phyloP scores from a whole-genome alignment of 305 asterid species.

The Ilex paraguariensis region DNA sequence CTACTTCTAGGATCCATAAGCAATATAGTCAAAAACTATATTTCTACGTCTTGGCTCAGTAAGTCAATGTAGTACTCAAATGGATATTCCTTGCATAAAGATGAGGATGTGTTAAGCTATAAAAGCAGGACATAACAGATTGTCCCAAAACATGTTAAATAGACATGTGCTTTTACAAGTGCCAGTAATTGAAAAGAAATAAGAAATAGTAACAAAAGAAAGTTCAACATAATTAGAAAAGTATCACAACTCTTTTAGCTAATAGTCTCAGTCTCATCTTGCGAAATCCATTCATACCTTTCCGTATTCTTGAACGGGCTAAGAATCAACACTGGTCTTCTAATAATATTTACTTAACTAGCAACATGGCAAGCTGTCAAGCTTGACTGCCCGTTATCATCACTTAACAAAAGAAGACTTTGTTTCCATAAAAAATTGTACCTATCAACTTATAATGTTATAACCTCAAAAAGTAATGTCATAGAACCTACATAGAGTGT shows the following conservation, averaged over 20 bases:
- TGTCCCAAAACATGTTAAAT: too few relatives aligned
- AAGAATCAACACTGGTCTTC: conserved; percentile 82
- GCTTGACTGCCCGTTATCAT: conserved; percentile 99
- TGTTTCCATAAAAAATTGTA: too few relatives aligned
- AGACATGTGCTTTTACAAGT: not conserved
- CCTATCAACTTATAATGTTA: not conserved
- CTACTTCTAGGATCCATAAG: too few relatives aligned
- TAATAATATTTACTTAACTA: conserved; percentile 81
- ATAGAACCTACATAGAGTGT: not conserved
- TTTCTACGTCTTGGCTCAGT: not conserved
- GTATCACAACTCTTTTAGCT: conserved; percentile 48
- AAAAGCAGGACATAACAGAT: too few relatives aligned
- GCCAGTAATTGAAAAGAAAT: conserved; percentile 6
- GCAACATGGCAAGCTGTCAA: conserved; percentile 99
- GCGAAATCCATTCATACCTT: conserved; percentile 85
- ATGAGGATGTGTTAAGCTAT: not conserved
- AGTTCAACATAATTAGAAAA: conserved; percentile 3
- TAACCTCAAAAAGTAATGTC: not conserved
- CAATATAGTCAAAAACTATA: too few relatives aligned
- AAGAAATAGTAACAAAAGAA: conserved; percentile 9
- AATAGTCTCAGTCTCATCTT: conserved; percentile 62
- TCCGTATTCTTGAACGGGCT: conserved; percentile 44
- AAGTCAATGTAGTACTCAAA: not conserved
- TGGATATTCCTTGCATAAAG: not conserved
- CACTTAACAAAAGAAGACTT: conserved; percentile 42